A percentile compares a stretch with the other conserved stretches of the same genome.
Evolutionary conservation across 768 basidiomycete genomes (phyloP).

Genomic region (Leccinum uliginosum): DNA sequence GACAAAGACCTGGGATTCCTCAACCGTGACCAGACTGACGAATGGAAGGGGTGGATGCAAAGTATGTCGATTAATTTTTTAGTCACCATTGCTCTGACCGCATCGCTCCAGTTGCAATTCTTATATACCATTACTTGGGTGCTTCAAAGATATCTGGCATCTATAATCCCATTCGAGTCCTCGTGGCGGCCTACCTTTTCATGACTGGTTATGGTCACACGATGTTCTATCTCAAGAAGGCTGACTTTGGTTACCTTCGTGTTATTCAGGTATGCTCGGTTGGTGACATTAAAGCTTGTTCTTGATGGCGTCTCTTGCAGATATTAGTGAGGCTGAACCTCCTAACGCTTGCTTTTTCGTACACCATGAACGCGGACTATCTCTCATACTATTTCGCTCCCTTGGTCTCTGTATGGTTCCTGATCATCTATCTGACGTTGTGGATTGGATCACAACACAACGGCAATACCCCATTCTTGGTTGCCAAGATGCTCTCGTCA

Average conservation of each 20-base stretch:
- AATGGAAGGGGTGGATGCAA: constrained; percentile 99
- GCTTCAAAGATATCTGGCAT: constrained; percentile 92
- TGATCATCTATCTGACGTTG: constrained; percentile 83
- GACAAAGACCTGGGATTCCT: constrained; percentile 87
- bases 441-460: constrained; percentile 68
- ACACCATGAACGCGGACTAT: constrained; percentile 90
- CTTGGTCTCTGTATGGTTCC: constrained; percentile 86
- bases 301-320: constrained; percentile 28
- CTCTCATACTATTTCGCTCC: constrained; percentile 90
- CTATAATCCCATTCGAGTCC: constrained; percentile 84
- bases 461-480: constrained; percentile 58
- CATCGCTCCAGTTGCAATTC: constrained; percentile 60
- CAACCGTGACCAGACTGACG: constrained; percentile 90
- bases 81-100: not conserved
- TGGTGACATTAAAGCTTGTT: not conserved
- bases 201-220: constrained; percentile 94
- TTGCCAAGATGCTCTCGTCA: constrained; percentile 67
- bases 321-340: constrained; percentile 82
- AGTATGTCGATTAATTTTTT: constrained; percentile 40
- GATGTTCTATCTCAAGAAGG: constrained; percentile 85
- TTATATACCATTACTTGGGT: constrained; percentile 90
- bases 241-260: constrained; percentile 76
- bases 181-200: constrained; percentile 87
- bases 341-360: constrained; percentile 75
- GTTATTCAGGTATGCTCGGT: constrained; percentile 55